Evolutionary conservation across 2,329 filamentous ascomycete genomes (phyloP).

Genomic region (Diaporthe sp.): DNA sequence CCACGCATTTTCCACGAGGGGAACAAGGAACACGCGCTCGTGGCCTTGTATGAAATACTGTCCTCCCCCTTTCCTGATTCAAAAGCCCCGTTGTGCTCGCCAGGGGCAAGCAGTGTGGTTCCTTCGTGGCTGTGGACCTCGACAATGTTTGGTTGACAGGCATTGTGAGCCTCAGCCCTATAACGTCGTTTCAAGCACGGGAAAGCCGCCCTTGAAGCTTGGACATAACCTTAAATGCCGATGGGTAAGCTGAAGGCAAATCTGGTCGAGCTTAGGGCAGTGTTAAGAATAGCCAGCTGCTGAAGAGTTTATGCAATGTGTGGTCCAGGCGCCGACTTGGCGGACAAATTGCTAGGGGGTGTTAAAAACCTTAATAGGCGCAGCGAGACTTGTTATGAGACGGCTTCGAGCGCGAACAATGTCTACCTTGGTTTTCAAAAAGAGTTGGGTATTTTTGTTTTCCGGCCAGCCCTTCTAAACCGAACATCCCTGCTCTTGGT

Average conservation of each 20-base stretch:
- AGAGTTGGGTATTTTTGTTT: conserved; percentile 37
- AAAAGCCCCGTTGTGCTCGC: not conserved
- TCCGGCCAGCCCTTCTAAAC: conserved; percentile 6
- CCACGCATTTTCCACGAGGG: not conserved
- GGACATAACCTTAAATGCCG: not conserved
- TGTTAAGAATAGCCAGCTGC: not conserved
- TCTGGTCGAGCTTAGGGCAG: not conserved
- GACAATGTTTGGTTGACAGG: not conserved
- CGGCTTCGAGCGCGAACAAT: not conserved
- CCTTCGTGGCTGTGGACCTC: not conserved
- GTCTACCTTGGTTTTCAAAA: not conserved
- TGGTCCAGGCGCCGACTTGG: not conserved
- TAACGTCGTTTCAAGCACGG: not conserved
- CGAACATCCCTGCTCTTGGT: conserved; percentile 1
- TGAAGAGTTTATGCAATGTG: not conserved
- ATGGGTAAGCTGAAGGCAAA: not conserved
- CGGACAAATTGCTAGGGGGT: not conserved
- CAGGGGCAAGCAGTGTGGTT: not conserved
- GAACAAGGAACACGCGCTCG: not conserved
- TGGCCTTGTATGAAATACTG: not conserved
- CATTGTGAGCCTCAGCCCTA: not conserved
- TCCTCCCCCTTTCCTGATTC: not conserved
- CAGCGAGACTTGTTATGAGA: not conserved
- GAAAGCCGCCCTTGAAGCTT: not conserved
- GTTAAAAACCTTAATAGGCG: not conserved